A percentile compares a stretch with the other conserved stretches of the same genome.
Conservation (phyloP, 2,329 filamentous ascomycete species). For the Emydomyces testavorans region DNA sequence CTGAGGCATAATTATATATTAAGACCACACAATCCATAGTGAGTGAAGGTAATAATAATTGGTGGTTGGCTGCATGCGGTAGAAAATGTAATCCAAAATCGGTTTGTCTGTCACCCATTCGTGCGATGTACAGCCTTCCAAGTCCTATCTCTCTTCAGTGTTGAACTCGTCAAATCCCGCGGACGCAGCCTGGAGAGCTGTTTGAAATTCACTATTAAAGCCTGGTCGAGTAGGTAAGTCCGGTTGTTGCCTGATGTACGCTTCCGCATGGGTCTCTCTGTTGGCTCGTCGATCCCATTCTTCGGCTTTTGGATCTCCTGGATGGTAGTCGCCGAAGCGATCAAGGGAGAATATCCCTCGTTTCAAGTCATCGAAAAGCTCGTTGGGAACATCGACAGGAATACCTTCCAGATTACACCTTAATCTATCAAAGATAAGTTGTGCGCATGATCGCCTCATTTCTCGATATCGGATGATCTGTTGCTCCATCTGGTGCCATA, state of each 20-base stretch:
- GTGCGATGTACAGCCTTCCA: too few relatives aligned
- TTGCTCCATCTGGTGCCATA: constrained; percentile 22
- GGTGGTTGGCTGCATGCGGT: too few relatives aligned
- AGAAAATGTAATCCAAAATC: too few relatives aligned
- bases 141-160: neutral
- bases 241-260: constrained; percentile 13
- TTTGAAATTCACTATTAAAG: constrained; percentile 14
- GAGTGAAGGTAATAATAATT: too few relatives aligned
- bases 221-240: constrained; percentile 13
- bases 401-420: constrained; percentile 21
- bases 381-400: constrained; percentile 22
- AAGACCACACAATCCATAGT: too few relatives aligned
- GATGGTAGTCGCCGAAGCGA: constrained; percentile 24
- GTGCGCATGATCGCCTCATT: constrained; percentile 20
- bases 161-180: neutral
- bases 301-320: constrained; percentile 22
- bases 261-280: constrained; percentile 8
- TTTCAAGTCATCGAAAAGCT: constrained; percentile 25
- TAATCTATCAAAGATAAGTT: constrained; percentile 19
- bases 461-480: constrained; percentile 19
- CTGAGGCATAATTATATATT: too few relatives aligned
- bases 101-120: too few relatives aligned
- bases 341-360: constrained; percentile 25
- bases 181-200: constrained; percentile 10
- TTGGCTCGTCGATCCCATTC: constrained; percentile 17